Conservation (phyloP, 129 eudicot species). For the Flaveria brownii region DNA sequence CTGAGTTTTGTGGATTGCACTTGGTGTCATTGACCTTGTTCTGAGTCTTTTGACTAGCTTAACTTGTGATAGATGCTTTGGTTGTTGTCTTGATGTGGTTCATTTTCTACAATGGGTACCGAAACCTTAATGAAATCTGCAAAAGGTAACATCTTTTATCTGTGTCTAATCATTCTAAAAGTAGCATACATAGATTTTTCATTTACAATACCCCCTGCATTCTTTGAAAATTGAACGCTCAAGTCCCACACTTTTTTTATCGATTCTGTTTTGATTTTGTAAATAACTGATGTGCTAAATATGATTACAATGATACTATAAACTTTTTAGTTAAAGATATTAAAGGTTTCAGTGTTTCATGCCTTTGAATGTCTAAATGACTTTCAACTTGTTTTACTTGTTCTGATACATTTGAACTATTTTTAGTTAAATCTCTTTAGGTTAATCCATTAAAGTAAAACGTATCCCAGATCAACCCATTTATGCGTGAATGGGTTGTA, state of each 20-base stretch:
- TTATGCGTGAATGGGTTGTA: not conserved
- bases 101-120: conserved; percentile 60
- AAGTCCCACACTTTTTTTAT: too few relatives aligned
- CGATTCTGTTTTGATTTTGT: not conserved
- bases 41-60: conserved; percentile 26
- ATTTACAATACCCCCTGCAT: not conserved
- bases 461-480: not conserved
- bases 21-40: conserved; percentile 8
- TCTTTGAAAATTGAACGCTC: too few relatives aligned
- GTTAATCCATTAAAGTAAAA: not conserved
- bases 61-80: conserved; percentile 50
- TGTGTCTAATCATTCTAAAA: not conserved
- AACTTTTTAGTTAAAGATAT: not conserved
- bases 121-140: conserved; percentile 44
- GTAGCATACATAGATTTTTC: not conserved
- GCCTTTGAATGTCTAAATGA: not conserved
- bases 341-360: not conserved
- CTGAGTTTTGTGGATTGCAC: not conserved
- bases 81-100: conserved; percentile 72
- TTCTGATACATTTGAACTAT: not conserved
- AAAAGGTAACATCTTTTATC: conserved; percentile 45
- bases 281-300: too few relatives aligned
- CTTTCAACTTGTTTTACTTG: not conserved
- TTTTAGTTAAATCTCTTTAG: not conserved
- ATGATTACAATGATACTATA: too few relatives aligned